Evolutionary conservation across 345 rosid species (phyloP), one percentile per base, ranked within the genome.

Genomic region (Erucastrum elatum): DNA sequence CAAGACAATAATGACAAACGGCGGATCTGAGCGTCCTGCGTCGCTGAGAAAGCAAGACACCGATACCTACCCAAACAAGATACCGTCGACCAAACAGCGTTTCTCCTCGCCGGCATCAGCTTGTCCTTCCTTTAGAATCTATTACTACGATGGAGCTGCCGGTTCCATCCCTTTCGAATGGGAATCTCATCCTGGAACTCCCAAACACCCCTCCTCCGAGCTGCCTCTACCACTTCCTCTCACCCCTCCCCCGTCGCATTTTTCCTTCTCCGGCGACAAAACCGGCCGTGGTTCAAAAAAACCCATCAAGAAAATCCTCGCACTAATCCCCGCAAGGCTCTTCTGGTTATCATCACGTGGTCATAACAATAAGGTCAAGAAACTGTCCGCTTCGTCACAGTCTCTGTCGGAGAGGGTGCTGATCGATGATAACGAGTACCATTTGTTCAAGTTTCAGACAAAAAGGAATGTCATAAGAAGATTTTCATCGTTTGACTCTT

Each of bases 161-260:
- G 79, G 79, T 27, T 39, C 82, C 30, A 72, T 80, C 66, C 82
- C 82, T 29, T 80, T 80, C 53, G 82, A 74, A 21, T 80, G 82
- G 82, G 82, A 80, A 56, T 62, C 82, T 74, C 79, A 74, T 29
- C 82, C 82, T 1, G 82, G 82, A 10, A 80, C 82, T 27, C 82
- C 82, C 16, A 46, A 46, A 10, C 75, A 80, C 17, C 62, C 79
- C 7, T 69, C 78, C 41, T 69, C 78, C 8, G 79, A 74, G 10
- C 49, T 69, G 17, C 67, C 79, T 74, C 62, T 71, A 0, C 16
- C 53, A 46, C 71, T 12, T 2, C 79, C 71, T 53, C 82, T 80
- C 67, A 80, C 82, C 70, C 82, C 82, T 63, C 82, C 82, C 8
- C 82, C 82, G n/a, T 80, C 79, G 64, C 82, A 74, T 55, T 80